Evolutionary conservation across 305 asterid genomes (phyloP).

Genomic region (Fraxinus sp.): DNA sequence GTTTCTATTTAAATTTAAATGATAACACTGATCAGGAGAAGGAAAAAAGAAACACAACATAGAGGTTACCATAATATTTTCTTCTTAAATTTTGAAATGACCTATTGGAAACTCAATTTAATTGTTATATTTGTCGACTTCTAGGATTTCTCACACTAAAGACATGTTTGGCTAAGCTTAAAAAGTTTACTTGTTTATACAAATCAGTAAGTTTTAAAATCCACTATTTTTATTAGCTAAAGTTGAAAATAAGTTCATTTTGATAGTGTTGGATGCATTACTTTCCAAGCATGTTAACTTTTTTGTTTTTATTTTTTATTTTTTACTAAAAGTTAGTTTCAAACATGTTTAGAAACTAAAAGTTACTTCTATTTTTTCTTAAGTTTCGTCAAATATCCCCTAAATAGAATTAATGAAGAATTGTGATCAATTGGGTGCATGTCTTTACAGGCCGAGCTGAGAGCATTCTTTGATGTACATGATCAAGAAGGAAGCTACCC

Average conservation of each 20-base stretch:
- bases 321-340: neutral
- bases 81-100: neutral
- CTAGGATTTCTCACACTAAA: neutral
- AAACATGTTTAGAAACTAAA: neutral
- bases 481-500: constrained; percentile 60
- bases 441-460: constrained; percentile 44
- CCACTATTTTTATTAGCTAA: neutral
- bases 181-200: neutral
- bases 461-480: constrained; percentile 52
- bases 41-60: neutral
- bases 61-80: neutral
- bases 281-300: neutral
- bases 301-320: neutral
- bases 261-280: neutral
- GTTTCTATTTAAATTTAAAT: neutral
- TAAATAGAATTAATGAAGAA: neutral
- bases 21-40: neutral
- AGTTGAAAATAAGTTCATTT: neutral
- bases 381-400: neutral
- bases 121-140: neutral
- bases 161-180: neutral
- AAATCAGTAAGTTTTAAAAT: neutral
- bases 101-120: neutral
- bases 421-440: neutral
- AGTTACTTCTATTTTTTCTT: neutral